Percentiles rank a stretch among this genome's conserved stretches.
phyloP scores from a whole-genome alignment of 108 stramenopile genomes.

The Hondaea fermentalgiana region DNA sequence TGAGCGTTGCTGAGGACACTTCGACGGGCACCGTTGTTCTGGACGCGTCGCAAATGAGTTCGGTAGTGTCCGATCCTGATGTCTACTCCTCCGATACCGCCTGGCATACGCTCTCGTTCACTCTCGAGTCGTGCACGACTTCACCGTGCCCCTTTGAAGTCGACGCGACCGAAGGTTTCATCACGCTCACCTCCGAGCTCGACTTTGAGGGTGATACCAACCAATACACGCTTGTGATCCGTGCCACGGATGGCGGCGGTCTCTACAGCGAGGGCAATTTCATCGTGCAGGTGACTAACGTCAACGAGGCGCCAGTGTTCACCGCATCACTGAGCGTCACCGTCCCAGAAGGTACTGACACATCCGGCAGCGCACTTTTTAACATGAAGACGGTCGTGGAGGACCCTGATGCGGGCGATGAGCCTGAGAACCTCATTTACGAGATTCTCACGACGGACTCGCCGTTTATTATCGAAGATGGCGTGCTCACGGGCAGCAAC shows the following conservation, averaged over 20 bases:
- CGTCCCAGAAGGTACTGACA: neutral
- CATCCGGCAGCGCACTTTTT: neutral
- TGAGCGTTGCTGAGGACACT: neutral
- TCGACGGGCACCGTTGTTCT: neutral
- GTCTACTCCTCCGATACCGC: neutral
- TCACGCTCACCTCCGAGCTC: neutral
- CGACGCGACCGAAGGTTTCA: neutral
- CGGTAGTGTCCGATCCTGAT: neutral
- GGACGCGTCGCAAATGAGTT: neutral
- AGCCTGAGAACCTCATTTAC: neutral
- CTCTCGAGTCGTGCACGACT: neutral
- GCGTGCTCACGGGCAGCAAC: neutral
- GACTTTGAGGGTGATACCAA: neutral
- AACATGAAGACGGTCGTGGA: neutral
- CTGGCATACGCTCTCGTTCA: neutral
- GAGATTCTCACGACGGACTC: neutral
- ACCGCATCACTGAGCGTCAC: neutral
- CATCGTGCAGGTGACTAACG: neutral
- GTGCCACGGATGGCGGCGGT: neutral
- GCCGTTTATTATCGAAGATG: neutral
- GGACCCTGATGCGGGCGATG: neutral
- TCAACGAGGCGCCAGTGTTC: neutral
- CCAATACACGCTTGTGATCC: neutral
- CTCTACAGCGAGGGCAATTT: neutral
- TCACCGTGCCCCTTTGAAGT: neutral